phyloP scores from a whole-genome alignment of 345 rosid genomes.

The Eucalyptus tenuipes region DNA sequence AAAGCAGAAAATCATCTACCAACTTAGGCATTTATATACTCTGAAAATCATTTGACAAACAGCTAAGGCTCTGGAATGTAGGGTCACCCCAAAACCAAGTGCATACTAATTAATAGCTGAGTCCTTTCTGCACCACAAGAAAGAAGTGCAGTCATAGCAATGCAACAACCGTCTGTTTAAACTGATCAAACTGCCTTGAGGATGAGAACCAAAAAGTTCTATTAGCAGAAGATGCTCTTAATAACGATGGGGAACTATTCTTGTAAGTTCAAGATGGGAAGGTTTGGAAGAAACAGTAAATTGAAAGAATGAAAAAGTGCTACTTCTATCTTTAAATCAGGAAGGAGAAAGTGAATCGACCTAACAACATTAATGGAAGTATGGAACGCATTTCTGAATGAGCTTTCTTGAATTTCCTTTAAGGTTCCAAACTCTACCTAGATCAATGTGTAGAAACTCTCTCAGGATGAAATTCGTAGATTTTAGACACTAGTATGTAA shows the following conservation, averaged over 20 bases:
- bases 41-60: neutral
- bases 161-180: neutral
- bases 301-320: neutral
- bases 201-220: neutral
- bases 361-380: neutral
- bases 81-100: neutral
- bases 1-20: neutral
- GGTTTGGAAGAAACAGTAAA: neutral
- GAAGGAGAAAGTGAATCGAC: neutral
- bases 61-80: neutral
- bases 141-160: neutral
- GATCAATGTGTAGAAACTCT: neutral
- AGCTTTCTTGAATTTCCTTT: neutral
- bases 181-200: neutral
- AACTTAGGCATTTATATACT: neutral
- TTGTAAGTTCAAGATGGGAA: neutral
- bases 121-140: neutral
- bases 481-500: neutral
- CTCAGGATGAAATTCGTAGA: neutral
- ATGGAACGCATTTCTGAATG: neutral
- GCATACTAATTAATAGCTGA: neutral
- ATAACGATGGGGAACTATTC: neutral
- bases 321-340: neutral
- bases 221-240: neutral
- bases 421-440: neutral